Percentiles rank a stretch among this genome's conserved stretches.
phyloP scores from a whole-genome alignment of 495 filamentous ascomycete species.

The Xylaria venustula region DNA sequence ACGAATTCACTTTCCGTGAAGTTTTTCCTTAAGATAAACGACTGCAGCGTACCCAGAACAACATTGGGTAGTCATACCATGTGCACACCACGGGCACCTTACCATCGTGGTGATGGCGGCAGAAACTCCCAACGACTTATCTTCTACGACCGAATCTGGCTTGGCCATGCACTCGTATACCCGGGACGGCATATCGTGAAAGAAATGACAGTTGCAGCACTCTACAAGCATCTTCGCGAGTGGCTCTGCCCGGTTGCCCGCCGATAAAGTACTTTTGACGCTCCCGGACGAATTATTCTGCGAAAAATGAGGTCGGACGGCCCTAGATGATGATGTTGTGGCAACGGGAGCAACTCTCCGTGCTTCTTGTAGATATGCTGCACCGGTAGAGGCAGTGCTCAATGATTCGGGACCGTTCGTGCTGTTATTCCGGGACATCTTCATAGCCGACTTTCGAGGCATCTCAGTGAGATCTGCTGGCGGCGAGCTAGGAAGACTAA shows the following conservation, averaged over 20 bases:
- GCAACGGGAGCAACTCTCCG: slow-evolving; percentile 29
- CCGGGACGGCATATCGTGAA: slow-evolving; percentile 75
- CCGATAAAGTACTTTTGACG: slow-evolving; percentile 4
- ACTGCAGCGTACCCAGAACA: slow-evolving; percentile 73
- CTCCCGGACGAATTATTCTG: slow-evolving; percentile 25
- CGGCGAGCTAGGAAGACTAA: slow-evolving; percentile 25
- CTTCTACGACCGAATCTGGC: slow-evolving; percentile 55
- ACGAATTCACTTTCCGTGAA: slow-evolving; percentile 46
- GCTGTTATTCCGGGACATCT: slow-evolving; percentile 22
- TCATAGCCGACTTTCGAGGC: slow-evolving; percentile 26
- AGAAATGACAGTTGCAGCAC: slow-evolving; percentile 78
- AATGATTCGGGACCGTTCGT: slow-evolving; percentile 17
- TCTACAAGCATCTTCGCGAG: slow-evolving; percentile 77
- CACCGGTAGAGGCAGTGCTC: slow-evolving; percentile 20
- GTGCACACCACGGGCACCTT: slow-evolving; percentile 75
- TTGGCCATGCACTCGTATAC: slow-evolving; percentile 72
- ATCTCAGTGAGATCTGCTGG: slow-evolving; percentile 19
- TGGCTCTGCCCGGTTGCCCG: slow-evolving; percentile 41
- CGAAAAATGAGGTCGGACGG: slow-evolving; percentile 21
- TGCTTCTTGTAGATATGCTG: slow-evolving; percentile 38
- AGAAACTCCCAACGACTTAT: slow-evolving; percentile 45
- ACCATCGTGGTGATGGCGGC: slow-evolving; percentile 57
- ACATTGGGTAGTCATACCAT: slow-evolving; percentile 69
- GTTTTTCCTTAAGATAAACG: slow-evolving; percentile 65
- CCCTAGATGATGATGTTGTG: slow-evolving; percentile 17